Evolutionary conservation across 2,329 filamentous ascomycete genomes (phyloP).

Genomic region (Elsinoe fawcettii): DNA sequence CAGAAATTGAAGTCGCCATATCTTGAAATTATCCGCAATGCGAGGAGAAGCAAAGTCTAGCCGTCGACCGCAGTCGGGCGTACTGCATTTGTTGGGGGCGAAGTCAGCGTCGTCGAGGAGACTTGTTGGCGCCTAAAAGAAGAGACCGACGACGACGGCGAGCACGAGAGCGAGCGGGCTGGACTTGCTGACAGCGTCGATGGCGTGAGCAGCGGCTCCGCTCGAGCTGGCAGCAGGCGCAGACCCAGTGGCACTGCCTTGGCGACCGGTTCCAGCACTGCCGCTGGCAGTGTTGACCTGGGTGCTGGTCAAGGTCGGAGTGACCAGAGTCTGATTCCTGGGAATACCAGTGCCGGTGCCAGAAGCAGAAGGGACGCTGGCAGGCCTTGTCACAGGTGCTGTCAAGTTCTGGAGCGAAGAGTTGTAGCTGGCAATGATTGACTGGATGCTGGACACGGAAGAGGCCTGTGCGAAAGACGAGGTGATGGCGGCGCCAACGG

Average conservation of each 20-base stretch:
- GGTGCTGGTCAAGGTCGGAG: constrained; percentile 22
- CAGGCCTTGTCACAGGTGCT: constrained; percentile 18
- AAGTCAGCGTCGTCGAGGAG: background rate
- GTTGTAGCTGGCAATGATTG: constrained; percentile 19
- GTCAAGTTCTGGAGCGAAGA: constrained; percentile 19
- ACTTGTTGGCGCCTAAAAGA: constrained; percentile 23
- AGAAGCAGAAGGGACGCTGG: constrained; percentile 20
- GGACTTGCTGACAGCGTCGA: constrained; percentile 14
- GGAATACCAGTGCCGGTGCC: constrained; percentile 22
- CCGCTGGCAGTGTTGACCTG: constrained; percentile 19
- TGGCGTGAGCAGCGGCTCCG: constrained; percentile 24
- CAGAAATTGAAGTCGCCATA: background rate
- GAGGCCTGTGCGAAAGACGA: constrained; percentile 11
- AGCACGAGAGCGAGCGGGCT: constrained; percentile 35
- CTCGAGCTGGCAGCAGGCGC: constrained; percentile 19
- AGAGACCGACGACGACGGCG: constrained; percentile 35
- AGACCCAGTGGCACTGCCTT: constrained; percentile 21
- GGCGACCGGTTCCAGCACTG: constrained; percentile 25
- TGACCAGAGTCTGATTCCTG: constrained; percentile 27
- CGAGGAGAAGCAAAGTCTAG: background rate
- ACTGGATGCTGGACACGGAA: constrained; percentile 18
- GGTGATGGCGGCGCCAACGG: constrained; percentile 21
- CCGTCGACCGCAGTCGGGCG: background rate
- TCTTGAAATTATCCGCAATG: background rate
- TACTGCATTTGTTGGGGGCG: background rate